Conservation (phyloP, 768 basidiomycete species). For the Tricholoma saponaceum region DNA sequence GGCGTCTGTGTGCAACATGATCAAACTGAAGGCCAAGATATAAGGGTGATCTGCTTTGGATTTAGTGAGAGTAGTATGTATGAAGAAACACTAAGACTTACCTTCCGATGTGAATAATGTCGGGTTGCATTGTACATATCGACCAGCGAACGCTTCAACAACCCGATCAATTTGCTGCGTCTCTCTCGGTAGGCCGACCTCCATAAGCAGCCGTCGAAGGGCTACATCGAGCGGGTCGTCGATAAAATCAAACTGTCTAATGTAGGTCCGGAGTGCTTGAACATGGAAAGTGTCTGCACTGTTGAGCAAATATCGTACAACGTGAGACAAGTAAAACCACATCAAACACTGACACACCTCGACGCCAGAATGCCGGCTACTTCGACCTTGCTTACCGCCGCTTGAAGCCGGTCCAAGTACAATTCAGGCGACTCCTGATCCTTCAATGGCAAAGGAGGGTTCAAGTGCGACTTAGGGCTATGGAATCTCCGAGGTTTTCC, state of each 20-base stretch:
- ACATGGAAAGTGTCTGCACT: constrained; percentile 73
- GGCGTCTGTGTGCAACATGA: constrained; percentile 98
- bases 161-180: constrained; percentile 99
- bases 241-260: constrained; percentile 73
- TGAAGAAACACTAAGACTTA: constrained; percentile 26
- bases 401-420: constrained; percentile 63
- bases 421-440: constrained; percentile 64
- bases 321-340: neutral
- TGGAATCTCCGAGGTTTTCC: neutral
- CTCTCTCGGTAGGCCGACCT: constrained; percentile 87
- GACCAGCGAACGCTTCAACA: constrained; percentile 88
- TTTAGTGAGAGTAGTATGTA: neutral
- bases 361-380: constrained; percentile 78
- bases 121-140: constrained; percentile 83
- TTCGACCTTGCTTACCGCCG: constrained; percentile 71
- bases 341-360: constrained; percentile 42
- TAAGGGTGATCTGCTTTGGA: constrained; percentile 77
- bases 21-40: constrained; percentile 93
- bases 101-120: constrained; percentile 75
- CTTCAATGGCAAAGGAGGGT: constrained; percentile 46
- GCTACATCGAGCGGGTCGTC: constrained; percentile 88
- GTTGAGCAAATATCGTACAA: constrained; percentile 1
- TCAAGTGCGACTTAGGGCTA: neutral
- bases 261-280: constrained; percentile 65
- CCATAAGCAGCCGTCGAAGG: constrained; percentile 84